phyloP scores from a whole-genome alignment of 768 basidiomycete species.

The Tricholoma hemisulphureum region DNA sequence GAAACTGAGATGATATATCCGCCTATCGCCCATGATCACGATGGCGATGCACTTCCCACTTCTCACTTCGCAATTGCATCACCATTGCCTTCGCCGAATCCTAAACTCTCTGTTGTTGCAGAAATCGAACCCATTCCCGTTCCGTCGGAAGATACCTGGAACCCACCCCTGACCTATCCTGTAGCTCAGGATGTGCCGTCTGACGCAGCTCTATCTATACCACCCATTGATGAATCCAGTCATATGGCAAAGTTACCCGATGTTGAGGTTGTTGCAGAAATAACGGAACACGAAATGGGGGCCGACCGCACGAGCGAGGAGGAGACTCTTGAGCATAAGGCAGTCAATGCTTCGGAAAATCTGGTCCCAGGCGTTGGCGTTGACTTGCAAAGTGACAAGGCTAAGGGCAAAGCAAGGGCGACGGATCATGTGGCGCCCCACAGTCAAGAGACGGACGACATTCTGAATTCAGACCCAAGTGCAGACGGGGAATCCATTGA shows the following conservation, averaged over 20 bases:
- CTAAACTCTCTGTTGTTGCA: not conserved
- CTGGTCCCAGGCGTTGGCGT: not conserved
- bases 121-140: not conserved
- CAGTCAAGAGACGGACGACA: not conserved
- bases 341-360: not conserved
- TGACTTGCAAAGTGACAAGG: not conserved
- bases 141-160: not conserved
- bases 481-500: conserved; percentile 10
- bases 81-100: not conserved
- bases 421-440: not conserved
- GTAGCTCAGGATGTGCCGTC: not conserved
- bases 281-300: not conserved
- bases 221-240: not conserved
- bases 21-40: not conserved
- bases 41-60: not conserved
- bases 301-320: not conserved
- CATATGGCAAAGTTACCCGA: not conserved
- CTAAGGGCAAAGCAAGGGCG: not conserved
- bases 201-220: not conserved
- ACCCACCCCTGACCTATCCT: too few relatives aligned
- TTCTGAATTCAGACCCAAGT: not conserved
- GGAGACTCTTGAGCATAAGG: not conserved
- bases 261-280: not conserved
- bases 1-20: not conserved
- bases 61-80: not conserved